A percentile compares a stretch with the other conserved stretches of the same genome.
These are phyloP conservation scores for Microcos paniculata DNA, from an alignment of 345 rosid species.

Conservation along the genomic window DNA sequence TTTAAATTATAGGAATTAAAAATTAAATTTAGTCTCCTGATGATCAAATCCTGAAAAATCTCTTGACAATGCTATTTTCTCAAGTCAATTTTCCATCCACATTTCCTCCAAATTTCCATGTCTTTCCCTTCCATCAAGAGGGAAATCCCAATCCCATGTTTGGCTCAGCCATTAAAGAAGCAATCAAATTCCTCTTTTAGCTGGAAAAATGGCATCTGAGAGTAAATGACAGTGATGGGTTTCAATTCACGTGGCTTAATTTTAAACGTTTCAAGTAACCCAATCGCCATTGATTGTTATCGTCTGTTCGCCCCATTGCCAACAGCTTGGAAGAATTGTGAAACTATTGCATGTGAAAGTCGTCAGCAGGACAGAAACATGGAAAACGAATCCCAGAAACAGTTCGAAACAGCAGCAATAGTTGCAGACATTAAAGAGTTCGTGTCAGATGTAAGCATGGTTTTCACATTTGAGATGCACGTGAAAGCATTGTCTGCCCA, in stretches of 20 bases:
- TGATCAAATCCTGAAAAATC: no score
- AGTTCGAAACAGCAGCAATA: not conserved
- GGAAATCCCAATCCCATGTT: no score
- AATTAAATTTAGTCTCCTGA: not conserved
- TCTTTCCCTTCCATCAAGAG: no score
- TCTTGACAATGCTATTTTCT: no score
- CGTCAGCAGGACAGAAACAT: not conserved
- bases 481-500: not conserved
- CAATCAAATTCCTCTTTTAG: no score
- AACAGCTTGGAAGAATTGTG: not conserved
- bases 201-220: no score
- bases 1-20: not conserved
- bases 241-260: not conserved
- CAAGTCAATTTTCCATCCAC: no score
- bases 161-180: no score
- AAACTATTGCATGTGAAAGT: not conserved
- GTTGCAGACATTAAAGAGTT: not conserved
- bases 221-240: no score
- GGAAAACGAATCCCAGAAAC: not conserved
- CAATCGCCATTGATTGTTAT: not conserved
- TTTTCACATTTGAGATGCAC: not conserved
- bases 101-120: no score
- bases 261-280: not conserved
- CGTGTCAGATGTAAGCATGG: not conserved
- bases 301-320: not conserved